These are phyloP conservation scores for Populus hybrid DNA, from an alignment of 441 rosid genomes.

Conservation along the genomic window DNA sequence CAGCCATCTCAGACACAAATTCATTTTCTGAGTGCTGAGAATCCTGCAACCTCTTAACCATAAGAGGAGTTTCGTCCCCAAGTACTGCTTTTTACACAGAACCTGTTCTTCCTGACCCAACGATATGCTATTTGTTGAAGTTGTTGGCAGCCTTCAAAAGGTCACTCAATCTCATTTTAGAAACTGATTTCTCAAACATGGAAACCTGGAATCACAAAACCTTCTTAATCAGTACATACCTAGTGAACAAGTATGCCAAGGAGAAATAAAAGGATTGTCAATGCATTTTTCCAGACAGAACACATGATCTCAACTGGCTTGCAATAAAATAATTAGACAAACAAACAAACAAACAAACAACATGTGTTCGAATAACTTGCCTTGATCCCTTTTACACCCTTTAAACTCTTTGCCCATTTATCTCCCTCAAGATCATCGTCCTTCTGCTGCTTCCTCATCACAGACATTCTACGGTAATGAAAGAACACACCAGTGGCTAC, in stretches of 20 bases:
- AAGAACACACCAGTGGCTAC: conserved; percentile 51
- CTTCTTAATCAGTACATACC: conserved; percentile 13
- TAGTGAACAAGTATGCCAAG: background rate
- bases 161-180: conserved; percentile 68
- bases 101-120: conserved; percentile 40
- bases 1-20: conserved; percentile 67
- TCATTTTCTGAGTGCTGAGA: conserved; percentile 75
- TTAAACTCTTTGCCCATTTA: conserved; percentile 80
- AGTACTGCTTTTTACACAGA: conserved; percentile 71
- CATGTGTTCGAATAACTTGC: conserved; percentile 32
- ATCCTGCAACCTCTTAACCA: conserved; percentile 84
- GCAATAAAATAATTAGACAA: conserved; percentile 7
- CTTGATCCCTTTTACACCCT: conserved; percentile 63
- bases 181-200: conserved; percentile 67
- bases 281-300: background rate
- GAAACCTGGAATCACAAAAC: conserved; percentile 52
- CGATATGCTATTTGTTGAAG: conserved; percentile 43
- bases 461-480: conserved; percentile 50
- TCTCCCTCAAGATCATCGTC: conserved; percentile 87
- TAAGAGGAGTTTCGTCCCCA: conserved; percentile 60
- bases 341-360: background rate
- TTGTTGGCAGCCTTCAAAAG: conserved; percentile 78
- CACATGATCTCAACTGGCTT: background rate
- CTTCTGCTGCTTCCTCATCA: conserved; percentile 49
- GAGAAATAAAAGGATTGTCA: background rate